Conservation (phyloP, 202 grass and related monocot genomes). For the Panicum hallii region DNA sequence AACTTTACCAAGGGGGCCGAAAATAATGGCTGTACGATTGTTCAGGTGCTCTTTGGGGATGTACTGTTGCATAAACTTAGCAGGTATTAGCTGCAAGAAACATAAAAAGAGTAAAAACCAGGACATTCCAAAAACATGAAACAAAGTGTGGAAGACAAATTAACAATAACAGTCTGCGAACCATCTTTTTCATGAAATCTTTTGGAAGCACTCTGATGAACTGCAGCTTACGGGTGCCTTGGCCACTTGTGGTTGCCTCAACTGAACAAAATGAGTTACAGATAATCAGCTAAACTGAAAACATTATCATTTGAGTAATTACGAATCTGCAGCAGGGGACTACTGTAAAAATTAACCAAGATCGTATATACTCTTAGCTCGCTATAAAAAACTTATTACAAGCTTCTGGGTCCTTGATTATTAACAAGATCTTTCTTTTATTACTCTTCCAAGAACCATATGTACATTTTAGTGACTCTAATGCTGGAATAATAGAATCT, state of each 20-base stretch:
- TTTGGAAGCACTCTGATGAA: not conserved
- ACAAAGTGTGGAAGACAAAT: not conserved
- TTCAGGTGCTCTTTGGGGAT: not conserved
- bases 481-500: not conserved
- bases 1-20: slow-evolving; percentile 14
- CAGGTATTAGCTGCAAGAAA: slow-evolving; percentile 26
- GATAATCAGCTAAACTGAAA: not conserved
- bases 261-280: not conserved
- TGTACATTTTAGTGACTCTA: not conserved
- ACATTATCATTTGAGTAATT: not conserved
- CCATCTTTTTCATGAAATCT: not conserved
- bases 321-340: not conserved
- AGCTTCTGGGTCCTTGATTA: not conserved
- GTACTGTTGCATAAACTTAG: not conserved
- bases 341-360: not conserved
- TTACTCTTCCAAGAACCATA: not conserved
- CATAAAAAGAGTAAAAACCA: not conserved
- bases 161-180: not conserved
- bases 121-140: not conserved
- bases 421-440: not conserved
- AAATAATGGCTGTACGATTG: not conserved
- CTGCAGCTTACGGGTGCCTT: not conserved
- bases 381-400: not conserved
- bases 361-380: not conserved
- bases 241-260: not conserved